These are phyloP conservation scores for Aquilaria agallochum DNA, from an alignment of 441 rosid genomes.

Conservation along the genomic window DNA sequence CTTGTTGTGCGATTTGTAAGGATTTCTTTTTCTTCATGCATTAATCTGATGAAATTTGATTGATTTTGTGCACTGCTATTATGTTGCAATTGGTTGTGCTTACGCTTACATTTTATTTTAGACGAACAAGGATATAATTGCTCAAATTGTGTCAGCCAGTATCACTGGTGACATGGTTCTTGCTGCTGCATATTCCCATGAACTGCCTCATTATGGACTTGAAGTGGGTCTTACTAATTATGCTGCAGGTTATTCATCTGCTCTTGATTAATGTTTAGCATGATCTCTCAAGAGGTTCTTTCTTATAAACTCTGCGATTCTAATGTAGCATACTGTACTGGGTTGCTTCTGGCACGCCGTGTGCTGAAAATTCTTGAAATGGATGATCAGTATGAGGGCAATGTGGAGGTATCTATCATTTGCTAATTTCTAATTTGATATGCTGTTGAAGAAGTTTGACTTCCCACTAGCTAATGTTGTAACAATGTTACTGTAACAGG, in stretches of 20 bases:
- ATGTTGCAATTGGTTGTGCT: slow-evolving; percentile 1
- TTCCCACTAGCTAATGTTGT: too few species aligned
- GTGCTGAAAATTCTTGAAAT: slow-evolving; percentile 72
- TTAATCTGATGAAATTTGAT: neutral
- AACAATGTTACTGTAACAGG: slow-evolving; percentile 28
- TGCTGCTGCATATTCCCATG: slow-evolving; percentile 85
- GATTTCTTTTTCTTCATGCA: neutral
- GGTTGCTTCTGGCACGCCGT: slow-evolving; percentile 90
- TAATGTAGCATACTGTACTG: slow-evolving; percentile 73
- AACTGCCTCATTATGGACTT: slow-evolving; percentile 75
- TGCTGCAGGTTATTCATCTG: slow-evolving; percentile 48
- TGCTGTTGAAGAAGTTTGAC: too few species aligned
- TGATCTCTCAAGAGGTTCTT: neutral
- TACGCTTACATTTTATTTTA: slow-evolving; percentile 22
- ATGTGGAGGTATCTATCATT: slow-evolving; percentile 47
- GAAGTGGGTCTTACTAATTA: slow-evolving; percentile 82
- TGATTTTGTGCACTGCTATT: too few species aligned
- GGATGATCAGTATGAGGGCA: slow-evolving; percentile 77
- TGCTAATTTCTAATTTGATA: neutral
- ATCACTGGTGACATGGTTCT: slow-evolving; percentile 74
- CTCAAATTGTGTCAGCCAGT: slow-evolving; percentile 63
- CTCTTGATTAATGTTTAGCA: neutral
- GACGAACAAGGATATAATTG: slow-evolving; percentile 74
- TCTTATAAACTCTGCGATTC: neutral
- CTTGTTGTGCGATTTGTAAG: slow-evolving; percentile 73